Conservation (phyloP, 345 rosid species). For the Lenwebbia sp. region DNA sequence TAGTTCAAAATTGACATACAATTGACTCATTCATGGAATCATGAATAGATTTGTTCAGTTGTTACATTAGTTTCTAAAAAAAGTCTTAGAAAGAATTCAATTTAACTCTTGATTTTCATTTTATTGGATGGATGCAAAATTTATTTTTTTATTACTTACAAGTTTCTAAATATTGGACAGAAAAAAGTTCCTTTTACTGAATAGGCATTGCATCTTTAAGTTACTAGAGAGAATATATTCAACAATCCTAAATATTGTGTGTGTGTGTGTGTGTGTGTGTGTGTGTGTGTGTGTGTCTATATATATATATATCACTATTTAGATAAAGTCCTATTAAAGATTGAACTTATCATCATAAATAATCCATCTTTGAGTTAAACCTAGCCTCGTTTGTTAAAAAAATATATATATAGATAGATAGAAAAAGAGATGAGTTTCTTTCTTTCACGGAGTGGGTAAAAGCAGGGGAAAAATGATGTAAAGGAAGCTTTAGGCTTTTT, state of each 20-base stretch:
- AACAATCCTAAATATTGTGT: background rate
- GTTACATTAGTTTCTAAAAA: background rate
- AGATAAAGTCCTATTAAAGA: background rate
- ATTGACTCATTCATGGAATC: background rate
- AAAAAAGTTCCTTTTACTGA: background rate
- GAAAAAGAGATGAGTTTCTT: background rate
- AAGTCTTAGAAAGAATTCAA: background rate
- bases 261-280: background rate
- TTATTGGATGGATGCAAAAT: background rate
- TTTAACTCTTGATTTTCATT: background rate
- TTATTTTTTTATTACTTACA: background rate
- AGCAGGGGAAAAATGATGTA: background rate
- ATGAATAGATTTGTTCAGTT: background rate
- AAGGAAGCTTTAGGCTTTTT: background rate
- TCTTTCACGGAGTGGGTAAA: background rate
- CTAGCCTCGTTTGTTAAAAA: background rate
- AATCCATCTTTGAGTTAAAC: background rate
- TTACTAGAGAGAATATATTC: background rate
- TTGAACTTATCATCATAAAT: background rate
- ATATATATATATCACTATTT: background rate
- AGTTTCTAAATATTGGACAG: background rate
- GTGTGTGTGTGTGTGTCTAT: too few relatives aligned
- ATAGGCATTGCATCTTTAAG: background rate
- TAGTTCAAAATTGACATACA: background rate
- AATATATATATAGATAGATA: background rate